Conservation (phyloP, 2,329 filamentous ascomycete genomes). For the Fusarium sp. region DNA sequence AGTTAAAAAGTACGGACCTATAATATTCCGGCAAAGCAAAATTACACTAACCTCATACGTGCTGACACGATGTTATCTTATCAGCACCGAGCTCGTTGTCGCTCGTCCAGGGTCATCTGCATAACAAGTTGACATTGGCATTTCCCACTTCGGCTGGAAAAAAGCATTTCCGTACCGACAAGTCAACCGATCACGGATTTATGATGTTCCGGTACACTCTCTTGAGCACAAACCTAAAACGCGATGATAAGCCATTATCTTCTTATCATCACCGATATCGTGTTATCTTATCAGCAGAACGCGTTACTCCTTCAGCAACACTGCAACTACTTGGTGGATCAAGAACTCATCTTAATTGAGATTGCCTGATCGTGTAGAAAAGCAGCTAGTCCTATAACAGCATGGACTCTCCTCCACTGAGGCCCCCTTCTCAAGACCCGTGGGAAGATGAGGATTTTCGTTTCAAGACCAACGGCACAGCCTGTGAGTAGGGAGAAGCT, state of each 20-base stretch:
- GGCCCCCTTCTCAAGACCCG: background rate
- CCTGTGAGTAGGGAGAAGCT: background rate
- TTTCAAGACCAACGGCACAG: background rate
- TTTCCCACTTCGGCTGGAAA: background rate
- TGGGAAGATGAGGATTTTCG: background rate
- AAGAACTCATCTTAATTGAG: background rate
- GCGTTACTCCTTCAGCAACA: background rate
- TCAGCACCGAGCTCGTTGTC: background rate
- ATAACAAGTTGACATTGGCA: background rate
- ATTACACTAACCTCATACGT: background rate
- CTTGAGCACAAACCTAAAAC: background rate
- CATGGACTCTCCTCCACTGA: background rate
- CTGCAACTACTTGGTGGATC: too few species aligned
- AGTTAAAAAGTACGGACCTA: background rate
- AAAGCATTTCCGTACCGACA: background rate
- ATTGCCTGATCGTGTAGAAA: background rate
- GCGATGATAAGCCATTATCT: background rate
- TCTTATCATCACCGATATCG: background rate
- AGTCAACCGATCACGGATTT: background rate
- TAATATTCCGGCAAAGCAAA: rapidly evolving
- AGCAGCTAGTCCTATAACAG: background rate
- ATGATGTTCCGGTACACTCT: rapidly evolving
- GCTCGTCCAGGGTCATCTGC: background rate
- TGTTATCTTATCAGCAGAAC: background rate
- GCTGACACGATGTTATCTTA: background rate